Evolutionary conservation across 176 grass and related monocot genomes (phyloP), one percentile per base, ranked within the genome.

Genomic region (Melocanna baccifera): DNA sequence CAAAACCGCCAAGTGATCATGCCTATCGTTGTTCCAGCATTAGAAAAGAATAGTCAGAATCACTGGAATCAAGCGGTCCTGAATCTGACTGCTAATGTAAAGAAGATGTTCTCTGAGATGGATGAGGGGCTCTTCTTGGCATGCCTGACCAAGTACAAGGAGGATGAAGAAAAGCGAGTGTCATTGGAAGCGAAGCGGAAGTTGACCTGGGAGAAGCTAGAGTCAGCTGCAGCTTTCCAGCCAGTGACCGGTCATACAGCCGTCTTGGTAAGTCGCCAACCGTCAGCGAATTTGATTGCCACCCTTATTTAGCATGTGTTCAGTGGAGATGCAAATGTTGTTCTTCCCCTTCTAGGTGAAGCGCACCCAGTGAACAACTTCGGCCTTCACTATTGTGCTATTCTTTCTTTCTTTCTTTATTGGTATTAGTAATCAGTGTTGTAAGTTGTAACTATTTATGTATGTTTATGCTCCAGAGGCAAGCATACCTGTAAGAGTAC

Each of bases 11-110:
- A 94, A 87, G 73, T 43, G 7, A 86, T 98, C 61, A 89, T 98
- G 86, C 96, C 93, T n/a, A 68, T 94, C 14, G 61, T 98, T 14
- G 61, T 98, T 25, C 96, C 89, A 70, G 91, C 87, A 20, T 70
- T 98, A 62, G 93, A 98, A 34, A 87, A 74, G 39, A 98, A 98
- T 26, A 88, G 79, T 12, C 87, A 81, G 69, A 89, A 73, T 67
- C 96, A 98, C 81, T 98, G 96, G 93, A 98, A 98, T 50, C 96
- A 92, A 46, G 79, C 93, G 5, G 93, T 96, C 67, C 71, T 95
- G 78, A 98, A 98, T 75, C 87, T 94, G 34, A 94, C 93, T 30
- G 45, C 79, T 62, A 98, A 91, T 67, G 93, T 98, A 6, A 92
- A 81, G 77, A 96, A 96, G 86, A 94, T 94, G 91, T 77, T 96